phyloP scores from a whole-genome alignment of 352 stramenopile species.

The Poterioochromonas sp. region DNA sequence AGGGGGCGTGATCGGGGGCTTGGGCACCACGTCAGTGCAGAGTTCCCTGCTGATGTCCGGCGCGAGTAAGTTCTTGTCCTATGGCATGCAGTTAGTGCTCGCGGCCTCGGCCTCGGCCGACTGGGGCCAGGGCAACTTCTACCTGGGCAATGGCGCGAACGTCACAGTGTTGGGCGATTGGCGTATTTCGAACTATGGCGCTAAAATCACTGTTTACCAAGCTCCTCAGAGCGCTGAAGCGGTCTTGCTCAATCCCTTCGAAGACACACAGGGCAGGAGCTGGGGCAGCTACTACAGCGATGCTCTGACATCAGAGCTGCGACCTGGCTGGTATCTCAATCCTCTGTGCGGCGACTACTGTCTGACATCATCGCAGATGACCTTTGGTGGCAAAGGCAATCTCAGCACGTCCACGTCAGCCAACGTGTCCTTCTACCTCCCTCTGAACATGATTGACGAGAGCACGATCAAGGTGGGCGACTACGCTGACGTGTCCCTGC shows the following conservation, averaged over 20 bases:
- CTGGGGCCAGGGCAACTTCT: neutral
- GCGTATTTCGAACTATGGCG: neutral
- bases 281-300: neutral
- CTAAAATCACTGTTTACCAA: neutral
- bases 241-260: neutral
- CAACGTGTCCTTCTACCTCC: neutral
- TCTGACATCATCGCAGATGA: neutral
- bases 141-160: neutral
- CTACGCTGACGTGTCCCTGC: neutral
- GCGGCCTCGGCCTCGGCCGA: neutral
- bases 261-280: neutral
- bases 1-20: constrained; percentile 5
- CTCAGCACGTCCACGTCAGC: neutral
- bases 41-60: neutral
- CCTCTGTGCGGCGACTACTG: constrained; percentile 14
- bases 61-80: neutral
- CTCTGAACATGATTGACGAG: neutral
- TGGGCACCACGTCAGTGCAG: neutral
- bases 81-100: neutral
- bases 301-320: neutral
- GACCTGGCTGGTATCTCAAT: constrained; percentile 14
- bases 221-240: neutral
- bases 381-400: neutral
- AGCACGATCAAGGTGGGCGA: neutral
- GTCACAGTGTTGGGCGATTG: neutral